Evolutionary conservation across 352 stramenopile genomes (phyloP), one percentile per base, ranked within the genome.

Genomic region (Sclerospora graminicola): DNA sequence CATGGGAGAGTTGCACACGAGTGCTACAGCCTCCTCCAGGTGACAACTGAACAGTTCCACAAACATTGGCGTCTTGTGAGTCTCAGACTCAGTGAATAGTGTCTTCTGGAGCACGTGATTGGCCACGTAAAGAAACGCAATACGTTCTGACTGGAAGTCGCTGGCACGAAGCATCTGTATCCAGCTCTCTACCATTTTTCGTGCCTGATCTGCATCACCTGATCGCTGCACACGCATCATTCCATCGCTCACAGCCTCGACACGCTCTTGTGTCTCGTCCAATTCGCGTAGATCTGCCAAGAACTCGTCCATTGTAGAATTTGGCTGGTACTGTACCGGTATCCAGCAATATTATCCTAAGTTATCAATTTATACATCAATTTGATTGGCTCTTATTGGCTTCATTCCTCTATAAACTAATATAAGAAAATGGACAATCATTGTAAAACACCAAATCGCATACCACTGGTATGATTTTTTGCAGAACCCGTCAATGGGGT

Each of bases 81-180:
- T 28, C 30, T 54, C 47, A 8, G 23, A 41, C 13, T 63, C 62
- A 13, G 45, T 60, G 15, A 78, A 71, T 3, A 74, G 44, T 11
- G 64, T 76, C 53, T 90, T 90, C 41, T 81, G 78, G 15, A 90
- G 60, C 48, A 90, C 79, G 55, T 90, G 79, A 45, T 90, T 90
- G 44, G 79, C 75, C 38, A 90, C 79, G 41, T 85, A 90, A 4
- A 90, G 63, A 54, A 83, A 90, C 8, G 79, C 75, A 24, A 90
- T 66, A 45, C 79, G 75, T 49, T 90, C 79, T 13, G 72, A 76
- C 54, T 88, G 73, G 48, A 87, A 79, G 54, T 88, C 79, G 53
- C 70, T 84, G 26, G 63, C 54, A 10, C 76, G 69, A 44, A 90
- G 58, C 32, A 63, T 69, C 31, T 65, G 45, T 29, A 87, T 79